Percentiles rank a stretch among this genome's conserved stretches.
Evolutionary conservation across 2,329 filamentous ascomycete species (phyloP).

Genomic region (Monosporascus sp.): DNA sequence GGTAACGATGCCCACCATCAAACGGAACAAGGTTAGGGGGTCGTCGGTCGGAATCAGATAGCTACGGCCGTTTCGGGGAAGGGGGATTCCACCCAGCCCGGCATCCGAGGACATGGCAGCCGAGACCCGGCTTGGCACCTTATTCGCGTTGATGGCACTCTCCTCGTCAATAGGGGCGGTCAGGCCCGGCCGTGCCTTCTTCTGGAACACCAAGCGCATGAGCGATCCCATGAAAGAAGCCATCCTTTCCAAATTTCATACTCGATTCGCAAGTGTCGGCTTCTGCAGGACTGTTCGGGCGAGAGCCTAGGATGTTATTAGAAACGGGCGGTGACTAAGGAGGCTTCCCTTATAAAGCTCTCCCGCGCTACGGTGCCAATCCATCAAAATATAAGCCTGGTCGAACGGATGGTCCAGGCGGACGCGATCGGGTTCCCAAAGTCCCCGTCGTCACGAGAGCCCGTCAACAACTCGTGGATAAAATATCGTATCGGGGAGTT

Average conservation of each 20-base stretch:
- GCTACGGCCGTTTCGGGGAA: constrained; percentile 4
- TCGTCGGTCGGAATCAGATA: constrained; percentile 20
- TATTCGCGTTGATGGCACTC: constrained; percentile 3
- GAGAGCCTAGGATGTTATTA: too few relatives aligned
- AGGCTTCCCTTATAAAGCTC: too few relatives aligned
- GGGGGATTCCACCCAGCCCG: not conserved
- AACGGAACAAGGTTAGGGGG: constrained; percentile 24
- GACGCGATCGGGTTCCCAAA: too few relatives aligned
- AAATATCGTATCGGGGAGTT: too few relatives aligned
- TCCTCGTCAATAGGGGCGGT: constrained; percentile 8
- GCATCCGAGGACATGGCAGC: constrained; percentile 3
- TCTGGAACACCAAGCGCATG: constrained; percentile 8
- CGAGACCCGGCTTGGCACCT: not conserved
- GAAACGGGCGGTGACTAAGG: too few relatives aligned
- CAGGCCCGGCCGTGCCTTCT: constrained; percentile 9
- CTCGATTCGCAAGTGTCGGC: too few relatives aligned
- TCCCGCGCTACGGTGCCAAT: too few relatives aligned
- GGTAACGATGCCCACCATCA: constrained; percentile 28
- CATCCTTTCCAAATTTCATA: constrained; percentile 5
- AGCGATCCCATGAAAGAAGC: constrained; percentile 15
- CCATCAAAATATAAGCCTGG: too few relatives aligned
- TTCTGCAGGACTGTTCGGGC: too few relatives aligned
- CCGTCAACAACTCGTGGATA: too few relatives aligned
- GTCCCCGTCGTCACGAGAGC: too few relatives aligned
- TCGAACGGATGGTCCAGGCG: too few relatives aligned